These are phyloP conservation scores for Aspergillus brunneoviolaceus DNA, from an alignment of 2,329 filamentous ascomycete species.

Conservation along the genomic window DNA sequence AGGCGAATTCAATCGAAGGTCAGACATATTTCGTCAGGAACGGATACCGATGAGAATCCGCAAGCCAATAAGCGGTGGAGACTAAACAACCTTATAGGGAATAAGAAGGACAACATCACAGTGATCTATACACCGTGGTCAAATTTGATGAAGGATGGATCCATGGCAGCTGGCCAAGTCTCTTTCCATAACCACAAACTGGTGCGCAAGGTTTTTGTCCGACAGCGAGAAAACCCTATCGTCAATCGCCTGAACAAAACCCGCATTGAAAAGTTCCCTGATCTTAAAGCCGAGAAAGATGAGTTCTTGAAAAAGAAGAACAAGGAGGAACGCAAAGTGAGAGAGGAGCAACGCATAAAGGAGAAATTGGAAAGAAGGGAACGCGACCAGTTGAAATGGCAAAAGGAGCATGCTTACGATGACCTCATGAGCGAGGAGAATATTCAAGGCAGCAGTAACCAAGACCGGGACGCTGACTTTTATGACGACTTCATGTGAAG, in stretches of 20 bases:
- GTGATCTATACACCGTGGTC: conserved; percentile 98
- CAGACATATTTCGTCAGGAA: conserved; percentile 15
- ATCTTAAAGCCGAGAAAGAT: conserved; percentile 79
- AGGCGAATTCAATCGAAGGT: conserved; percentile 98
- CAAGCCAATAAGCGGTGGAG: conserved; percentile 17
- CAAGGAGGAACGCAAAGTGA: conserved; percentile 58
- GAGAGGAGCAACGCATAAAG: conserved; percentile 41
- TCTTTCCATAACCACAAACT: conserved; percentile 84
- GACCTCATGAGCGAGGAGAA: conserved; percentile 84
- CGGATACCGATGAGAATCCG: not conserved
- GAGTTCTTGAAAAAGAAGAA: conserved; percentile 70
- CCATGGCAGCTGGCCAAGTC: conserved; percentile 94
- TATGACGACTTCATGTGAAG: conserved; percentile 92
- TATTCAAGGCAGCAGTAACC: conserved; percentile 75
- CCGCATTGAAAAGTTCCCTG: conserved; percentile 80
- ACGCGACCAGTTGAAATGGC: conserved; percentile 84
- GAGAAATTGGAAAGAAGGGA: conserved; percentile 61
- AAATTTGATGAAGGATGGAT: conserved; percentile 91
- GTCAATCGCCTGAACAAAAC: conserved; percentile 99
- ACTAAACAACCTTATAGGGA: conserved; percentile 56
- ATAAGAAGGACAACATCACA: conserved; percentile 98
- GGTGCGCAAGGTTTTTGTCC: conserved; percentile 79
- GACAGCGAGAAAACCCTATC: conserved; percentile 79
- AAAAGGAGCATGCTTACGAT: conserved; percentile 97
- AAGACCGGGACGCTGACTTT: conserved; percentile 69